Evolutionary conservation across 179 eudicot genomes (phyloP), one percentile per base, ranked within the genome.

Genomic region (Beta macrorhiza): DNA sequence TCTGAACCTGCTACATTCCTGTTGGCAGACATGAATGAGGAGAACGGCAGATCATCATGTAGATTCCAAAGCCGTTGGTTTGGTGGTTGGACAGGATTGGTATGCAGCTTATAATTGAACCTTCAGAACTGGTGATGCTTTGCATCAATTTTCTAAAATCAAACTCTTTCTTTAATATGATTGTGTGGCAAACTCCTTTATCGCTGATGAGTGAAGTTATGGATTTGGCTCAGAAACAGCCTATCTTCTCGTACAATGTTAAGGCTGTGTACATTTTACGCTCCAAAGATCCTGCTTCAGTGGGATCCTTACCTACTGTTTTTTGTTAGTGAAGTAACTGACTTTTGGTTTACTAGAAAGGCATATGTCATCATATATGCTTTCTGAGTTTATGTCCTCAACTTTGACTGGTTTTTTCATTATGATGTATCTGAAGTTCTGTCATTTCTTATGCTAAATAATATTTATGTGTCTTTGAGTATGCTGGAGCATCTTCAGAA

Each of bases 61-160:
- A 82, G 83, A 78, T 93, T 88, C 76, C 88, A 86, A 80, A 93
- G 98, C 82, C 98, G 92, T 74, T 93, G 98, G 98, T 78, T 89
- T 69, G 98, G 95, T 71, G 98, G 97, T 80, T 93, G 97, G 98
- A 79, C 83, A 47, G 83, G 80, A 86, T 87, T 88, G 93, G 98
- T 92, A 72, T 58, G 79, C 71, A 75, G 42, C 32, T 67, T 82
- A 59, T 51, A 49, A 62, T 76, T 69, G 16, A 76, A 47, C 67
- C 29, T 65, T 75, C 44, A 29, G 67, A 57, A 45, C 44, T 73
- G 72, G 25, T 64, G 19, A 62, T 52, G 14, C 47, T 17, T 74
- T 73, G 72, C 17, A 51, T 61, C 52, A 25, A 72, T 45, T 20
- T n/a, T 29, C 7, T 32, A 16, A 63, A n/a, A 32, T 11, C 2